Conservation (phyloP, 2,329 filamentous ascomycete species). For the Metarhizium sp. region DNA sequence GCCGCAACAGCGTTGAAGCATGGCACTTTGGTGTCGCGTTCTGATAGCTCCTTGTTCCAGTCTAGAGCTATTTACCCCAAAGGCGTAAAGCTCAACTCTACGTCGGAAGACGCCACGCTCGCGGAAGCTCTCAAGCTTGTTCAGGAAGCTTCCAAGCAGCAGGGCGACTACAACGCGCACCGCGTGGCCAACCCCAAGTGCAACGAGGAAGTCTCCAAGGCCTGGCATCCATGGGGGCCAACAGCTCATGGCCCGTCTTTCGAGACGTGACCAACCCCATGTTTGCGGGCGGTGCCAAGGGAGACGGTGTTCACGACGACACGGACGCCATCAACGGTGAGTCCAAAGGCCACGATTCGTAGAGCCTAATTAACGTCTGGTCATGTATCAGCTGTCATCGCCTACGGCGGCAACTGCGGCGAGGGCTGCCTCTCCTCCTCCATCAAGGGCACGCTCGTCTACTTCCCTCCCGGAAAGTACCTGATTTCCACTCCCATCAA, state of each 20-base stretch:
- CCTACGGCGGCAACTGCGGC: slow-evolving; percentile 2
- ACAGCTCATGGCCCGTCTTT: slow-evolving; percentile 1
- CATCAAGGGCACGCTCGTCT: slow-evolving; percentile 2
- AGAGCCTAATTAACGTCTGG: neutral
- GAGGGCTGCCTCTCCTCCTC: neutral
- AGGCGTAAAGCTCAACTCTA: too few relatives aligned
- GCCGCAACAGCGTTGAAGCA: too few relatives aligned
- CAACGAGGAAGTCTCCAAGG: neutral
- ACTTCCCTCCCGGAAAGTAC: slow-evolving; percentile 2
- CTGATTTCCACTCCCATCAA: slow-evolving; percentile 3
- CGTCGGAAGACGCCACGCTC: too few relatives aligned
- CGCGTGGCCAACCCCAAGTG: neutral
- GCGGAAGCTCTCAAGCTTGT: neutral
- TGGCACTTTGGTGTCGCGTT: too few relatives aligned
- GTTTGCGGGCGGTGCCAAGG: slow-evolving; percentile 1
- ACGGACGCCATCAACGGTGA: slow-evolving; percentile 2
- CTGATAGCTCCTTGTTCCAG: too few relatives aligned
- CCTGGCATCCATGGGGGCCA: slow-evolving; percentile 2
- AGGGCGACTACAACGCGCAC: neutral
- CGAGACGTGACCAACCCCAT: slow-evolving; percentile 1
- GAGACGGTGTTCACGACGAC: slow-evolving; percentile 1
- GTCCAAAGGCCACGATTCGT: neutral
- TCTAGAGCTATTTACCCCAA: too few relatives aligned
- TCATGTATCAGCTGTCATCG: neutral
- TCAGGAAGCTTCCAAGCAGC: neutral